Base-by-base conservation (phyloP, 352 stramenopile species). In the Globisporangium carolinianum region DNA sequence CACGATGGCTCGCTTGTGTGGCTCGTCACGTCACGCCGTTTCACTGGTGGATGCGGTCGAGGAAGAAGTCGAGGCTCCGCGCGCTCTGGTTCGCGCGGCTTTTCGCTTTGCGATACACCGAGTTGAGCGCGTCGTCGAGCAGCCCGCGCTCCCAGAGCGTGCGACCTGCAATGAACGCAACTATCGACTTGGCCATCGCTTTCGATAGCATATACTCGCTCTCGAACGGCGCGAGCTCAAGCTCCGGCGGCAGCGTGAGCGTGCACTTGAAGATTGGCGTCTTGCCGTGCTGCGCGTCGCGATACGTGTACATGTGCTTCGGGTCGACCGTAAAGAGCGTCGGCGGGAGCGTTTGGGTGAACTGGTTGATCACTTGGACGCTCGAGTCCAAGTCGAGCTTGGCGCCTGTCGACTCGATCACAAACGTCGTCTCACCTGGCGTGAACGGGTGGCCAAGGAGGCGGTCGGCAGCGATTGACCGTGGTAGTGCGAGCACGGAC, bases 311-410 rank as follows among this genome's bases (percentile, higher is more conserved):
- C 69, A 90, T 62, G 32, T 53, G 65, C 58, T 89, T 87, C 48
- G 62, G 57, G 39, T 89, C 57, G 36, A 87, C 55, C 0, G 73
- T 81, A 47, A 71, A 88, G 62, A 88, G 59, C 1, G 65, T 68
- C 36, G 51, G 59, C 1, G 83, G 83, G 36, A 93, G 68, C 37
- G 79, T 78, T 58, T 93, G 83, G 53, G 76, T 89, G 60, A 91
- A 93, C 67, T 83, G 75, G 55, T 93, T 88, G 14, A 93, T 69
- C n/a, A 69, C 76, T 35, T 69, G 51, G 52, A 91, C 79, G 53
- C 79, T 87, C 52, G 79, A 88, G 54, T 93, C 83, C 12, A 93
- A 55, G 63, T 91, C 81, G 46, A 93, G 58, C 18, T 81, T 66
- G 15, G 83, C 83, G 11, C 83, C 83, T 10, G 80, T 91, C 0